phyloP scores from a whole-genome alignment of 1,284 basidiomycete species.

The Cutaneotrichosporon daszewskae region DNA sequence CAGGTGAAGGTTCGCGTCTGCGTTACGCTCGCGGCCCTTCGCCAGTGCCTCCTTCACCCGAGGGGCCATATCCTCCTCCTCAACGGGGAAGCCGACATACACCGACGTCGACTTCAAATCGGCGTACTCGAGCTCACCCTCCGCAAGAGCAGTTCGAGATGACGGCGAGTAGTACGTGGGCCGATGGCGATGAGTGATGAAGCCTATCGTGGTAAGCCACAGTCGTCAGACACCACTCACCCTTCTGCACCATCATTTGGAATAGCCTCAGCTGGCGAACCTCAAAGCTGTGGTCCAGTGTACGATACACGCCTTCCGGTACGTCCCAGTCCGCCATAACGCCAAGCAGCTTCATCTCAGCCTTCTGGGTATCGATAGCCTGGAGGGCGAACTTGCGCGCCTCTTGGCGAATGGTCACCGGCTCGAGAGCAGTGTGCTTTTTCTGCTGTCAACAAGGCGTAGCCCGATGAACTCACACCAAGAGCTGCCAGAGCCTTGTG shows the following conservation, averaged over 20 bases:
- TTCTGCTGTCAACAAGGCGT: slow-evolving; percentile 17
- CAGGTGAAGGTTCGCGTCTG: slow-evolving; percentile 50
- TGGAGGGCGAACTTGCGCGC: slow-evolving; percentile 69
- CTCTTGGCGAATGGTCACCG: slow-evolving; percentile 62
- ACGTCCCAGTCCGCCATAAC: slow-evolving; percentile 89
- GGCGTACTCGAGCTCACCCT: slow-evolving; percentile 88
- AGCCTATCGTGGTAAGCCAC: slow-evolving; percentile 9
- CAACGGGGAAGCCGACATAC: slow-evolving; percentile 71
- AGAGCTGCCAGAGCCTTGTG: slow-evolving; percentile 78
- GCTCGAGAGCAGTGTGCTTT: slow-evolving; percentile 53
- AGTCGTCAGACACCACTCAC: slow-evolving; percentile 44
- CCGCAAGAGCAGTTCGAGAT: slow-evolving; percentile 86
- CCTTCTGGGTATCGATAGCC: slow-evolving; percentile 70
- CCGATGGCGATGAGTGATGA: slow-evolving; percentile 74
- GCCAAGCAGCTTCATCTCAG: slow-evolving; percentile 74
- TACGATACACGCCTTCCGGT: slow-evolving; percentile 71
- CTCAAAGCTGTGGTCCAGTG: slow-evolving; percentile 80
- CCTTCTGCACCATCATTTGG: slow-evolving; percentile 78
- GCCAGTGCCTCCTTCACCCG: slow-evolving; percentile 24
- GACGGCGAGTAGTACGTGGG: slow-evolving; percentile 97
- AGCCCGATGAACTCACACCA: slow-evolving; percentile 51
- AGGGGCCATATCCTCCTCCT: slow-evolving; percentile 30
- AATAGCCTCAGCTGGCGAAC: slow-evolving; percentile 84
- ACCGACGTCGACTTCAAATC: slow-evolving; percentile 85
- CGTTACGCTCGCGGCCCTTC: slow-evolving; percentile 4